These are phyloP conservation scores for Basidioascus undulatus DNA, from an alignment of 768 basidiomycete genomes.

Conservation along the genomic window DNA sequence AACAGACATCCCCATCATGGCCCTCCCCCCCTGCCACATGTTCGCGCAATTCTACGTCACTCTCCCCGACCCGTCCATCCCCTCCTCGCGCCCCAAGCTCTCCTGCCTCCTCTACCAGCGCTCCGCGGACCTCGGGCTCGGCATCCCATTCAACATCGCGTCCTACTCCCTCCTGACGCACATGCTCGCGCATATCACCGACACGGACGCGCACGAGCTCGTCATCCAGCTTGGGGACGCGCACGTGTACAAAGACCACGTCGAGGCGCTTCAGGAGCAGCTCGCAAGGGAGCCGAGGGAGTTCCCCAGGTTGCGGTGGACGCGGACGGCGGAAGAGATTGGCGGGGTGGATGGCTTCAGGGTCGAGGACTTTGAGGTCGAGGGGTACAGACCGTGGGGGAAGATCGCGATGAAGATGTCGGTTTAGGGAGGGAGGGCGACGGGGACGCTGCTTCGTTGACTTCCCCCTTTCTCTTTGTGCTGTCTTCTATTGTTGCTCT, in stretches of 20 bases:
- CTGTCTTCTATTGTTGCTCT: too few relatives aligned
- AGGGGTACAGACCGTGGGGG: constrained; percentile 64
- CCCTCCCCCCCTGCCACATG: constrained; percentile 93
- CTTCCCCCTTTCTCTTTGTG: too few relatives aligned
- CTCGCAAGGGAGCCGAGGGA: constrained; percentile 47
- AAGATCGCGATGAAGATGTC: constrained; percentile 92
- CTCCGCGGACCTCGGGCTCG: constrained; percentile 87
- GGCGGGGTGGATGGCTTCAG: constrained; percentile 48
- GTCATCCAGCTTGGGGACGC: constrained; percentile 93
- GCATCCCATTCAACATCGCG: constrained; percentile 97
- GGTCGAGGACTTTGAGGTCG: constrained; percentile 57
- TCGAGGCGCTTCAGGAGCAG: constrained; percentile 63
- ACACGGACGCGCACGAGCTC: constrained; percentile 65
- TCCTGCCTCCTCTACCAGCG: constrained; percentile 96
- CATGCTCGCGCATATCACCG: constrained; percentile 85
- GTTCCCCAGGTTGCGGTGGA: constrained; percentile 63
- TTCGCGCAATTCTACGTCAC: constrained; percentile 98
- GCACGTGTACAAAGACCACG: constrained; percentile 82
- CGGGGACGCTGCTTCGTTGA: too few relatives aligned
- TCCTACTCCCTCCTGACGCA: constrained; percentile 93
- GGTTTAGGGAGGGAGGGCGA: constrained; percentile 24
- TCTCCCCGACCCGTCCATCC: constrained; percentile 32
- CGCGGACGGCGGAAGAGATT: constrained; percentile 29
- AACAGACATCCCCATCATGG: constrained; percentile 91
- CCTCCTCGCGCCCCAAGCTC: constrained; percentile 32